Base-by-base conservation (phyloP, 2,329 filamentous ascomycete species). In the Trichoderma koningiopsis region DNA sequence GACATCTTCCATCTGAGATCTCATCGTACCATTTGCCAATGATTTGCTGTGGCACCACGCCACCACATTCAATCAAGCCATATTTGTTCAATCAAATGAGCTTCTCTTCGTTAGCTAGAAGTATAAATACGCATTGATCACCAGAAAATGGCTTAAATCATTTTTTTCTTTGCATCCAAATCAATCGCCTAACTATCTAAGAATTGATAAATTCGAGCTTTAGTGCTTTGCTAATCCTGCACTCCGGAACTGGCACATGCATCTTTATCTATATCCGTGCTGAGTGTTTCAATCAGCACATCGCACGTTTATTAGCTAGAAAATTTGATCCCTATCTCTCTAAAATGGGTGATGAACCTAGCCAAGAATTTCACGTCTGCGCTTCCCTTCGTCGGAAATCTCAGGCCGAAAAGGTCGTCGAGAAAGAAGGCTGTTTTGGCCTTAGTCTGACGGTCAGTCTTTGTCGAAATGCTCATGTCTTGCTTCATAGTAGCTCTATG, bases 391-490 rank as follows among this genome's bases (percentile, higher is more conserved):
- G 63, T 13, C 63, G 63, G n/a, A 66, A 58, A 10, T 35, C 52
- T 14, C 63, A 58, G 47, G 63, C 63, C 5, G 53, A 66, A 58
- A 57, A 57, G 2, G 13, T 70, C 13, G 43, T 59, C 27, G 27
- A 70, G 37, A 43, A 47, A 56, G 57, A 65, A 35, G 62, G 57
- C 13, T 56, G 61, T 14, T 61, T 66, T 24, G 62, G 56, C n/a
- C 56, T 64, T 8, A 47, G 43, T 35, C 49, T 70, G n/a, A 70
- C 56, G 19, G 68, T 70, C 16, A 52, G 68, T 56, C 47, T 37
- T 19, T 24, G 22, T 37, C 49, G 7, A 49, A 8, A 19, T 13
- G 47, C 22, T n/a, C 31, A 22, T n/a, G 3, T 7, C 19, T 4
- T 49, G n/a, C 16, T 13, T 49, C n/a, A 22, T 10, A 2, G 13